Base-by-base conservation (phyloP, 768 basidiomycete species). In the Lactifluus subvellereus region DNA sequence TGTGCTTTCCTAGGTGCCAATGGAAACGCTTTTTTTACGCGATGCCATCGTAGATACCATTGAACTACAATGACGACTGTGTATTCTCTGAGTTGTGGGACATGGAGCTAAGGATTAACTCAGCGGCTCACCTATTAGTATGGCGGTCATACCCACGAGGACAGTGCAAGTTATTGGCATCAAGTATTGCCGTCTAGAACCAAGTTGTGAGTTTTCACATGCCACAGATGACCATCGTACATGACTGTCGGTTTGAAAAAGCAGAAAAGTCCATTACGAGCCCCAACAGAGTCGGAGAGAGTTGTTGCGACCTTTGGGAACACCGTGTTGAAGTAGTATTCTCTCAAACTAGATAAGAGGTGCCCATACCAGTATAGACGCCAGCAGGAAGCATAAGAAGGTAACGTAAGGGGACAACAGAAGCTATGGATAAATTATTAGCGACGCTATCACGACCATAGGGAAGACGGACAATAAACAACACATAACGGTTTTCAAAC, bases 241-340 rank as follows among this genome's bases (percentile, higher is more conserved):
- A 77, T 70, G 50, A 68, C 65, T 42, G 69, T 65, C 10, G 66
- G 63, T 22, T 69, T 65, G n/a, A 77, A 68, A 16, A 76, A 75
- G 67, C 84, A 85, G 71, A 83, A 84, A 49, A 85, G 66, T 37
- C 80, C 79, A 69, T 82, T 83, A 50, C 71, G 60, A 3, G 70
- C 69, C 37, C 67, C 64, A 20, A 77, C 66, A 20, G 68, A 65
- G 1, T 69, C 60, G 6, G 74, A 72, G 54, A 67, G 40, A 43
- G 62, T 58, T 18, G 43, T 38, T n/a, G 55, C 68, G 43, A 72
- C 47, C 61, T 72, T 55, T 54, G 2, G 14, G 22, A n/a, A 14
- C 14, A 4, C 9, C n/a, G 32, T 20, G 33, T 40, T 40, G 2
- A 55, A 40, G 32, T 8, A 8, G 37, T 6, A 7, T 18, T 32